phyloP scores from a whole-genome alignment of 2,329 filamentous ascomycete species.

The Pezicula carpinea region DNA sequence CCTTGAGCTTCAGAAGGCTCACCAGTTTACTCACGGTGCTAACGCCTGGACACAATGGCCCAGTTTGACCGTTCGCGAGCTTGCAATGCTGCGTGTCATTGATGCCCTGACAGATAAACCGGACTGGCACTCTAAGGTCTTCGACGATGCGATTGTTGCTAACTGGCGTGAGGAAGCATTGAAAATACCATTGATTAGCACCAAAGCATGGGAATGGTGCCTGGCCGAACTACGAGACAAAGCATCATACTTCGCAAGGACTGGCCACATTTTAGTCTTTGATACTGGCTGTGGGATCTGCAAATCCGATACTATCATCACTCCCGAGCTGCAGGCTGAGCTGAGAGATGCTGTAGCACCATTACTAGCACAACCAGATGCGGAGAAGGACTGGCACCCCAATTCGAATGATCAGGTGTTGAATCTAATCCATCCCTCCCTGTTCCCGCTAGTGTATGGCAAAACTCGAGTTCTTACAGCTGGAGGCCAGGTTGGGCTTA shows the following conservation, averaged over 20 bases:
- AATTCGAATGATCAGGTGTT: constrained; percentile 48
- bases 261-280: background rate
- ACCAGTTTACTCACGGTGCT: constrained; percentile 7
- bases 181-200: constrained; percentile 2
- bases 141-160: constrained; percentile 13
- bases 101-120: constrained; percentile 16
- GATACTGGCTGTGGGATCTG: constrained; percentile 29
- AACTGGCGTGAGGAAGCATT: constrained; percentile 16
- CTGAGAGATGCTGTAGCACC: constrained; percentile 37
- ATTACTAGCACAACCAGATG: constrained; percentile 47
- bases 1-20: background rate
- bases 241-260: constrained; percentile 2
- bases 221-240: constrained; percentile 10
- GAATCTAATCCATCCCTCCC: constrained; percentile 56
- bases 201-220: constrained; percentile 8
- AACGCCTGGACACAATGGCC: constrained; percentile 5
- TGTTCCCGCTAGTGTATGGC: constrained; percentile 54
- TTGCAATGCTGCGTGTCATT: constrained; percentile 18
- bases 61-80: constrained; percentile 8
- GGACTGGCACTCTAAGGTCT: constrained; percentile 12
- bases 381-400: constrained; percentile 59
- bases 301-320: constrained; percentile 47
- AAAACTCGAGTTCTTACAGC: constrained; percentile 34
- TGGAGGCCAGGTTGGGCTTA: constrained; percentile 1
- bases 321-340: constrained; percentile 30